A percentile compares a stretch with the other conserved stretches of the same genome.
Conservation (phyloP, 352 stramenopile genomes). For the Phytopythium litorale region DNA sequence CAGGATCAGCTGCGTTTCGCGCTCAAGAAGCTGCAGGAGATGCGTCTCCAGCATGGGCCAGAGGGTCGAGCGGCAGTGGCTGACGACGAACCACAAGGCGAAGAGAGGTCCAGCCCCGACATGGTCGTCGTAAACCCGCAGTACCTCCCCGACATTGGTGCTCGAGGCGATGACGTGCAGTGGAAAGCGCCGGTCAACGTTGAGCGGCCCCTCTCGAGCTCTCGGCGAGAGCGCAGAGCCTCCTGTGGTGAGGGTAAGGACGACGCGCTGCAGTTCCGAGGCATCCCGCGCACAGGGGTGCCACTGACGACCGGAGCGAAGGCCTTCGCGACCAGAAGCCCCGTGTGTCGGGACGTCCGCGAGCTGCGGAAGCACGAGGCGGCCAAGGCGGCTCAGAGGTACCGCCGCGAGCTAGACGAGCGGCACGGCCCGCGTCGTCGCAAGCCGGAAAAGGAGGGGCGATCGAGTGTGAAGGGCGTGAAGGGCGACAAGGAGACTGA, state of each 20-base stretch:
- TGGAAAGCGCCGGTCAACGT: constrained; percentile 44
- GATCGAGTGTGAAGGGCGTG: too few relatives aligned
- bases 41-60: constrained; percentile 21
- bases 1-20: constrained; percentile 38
- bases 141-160: neutral
- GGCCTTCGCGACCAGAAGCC: constrained; percentile 27
- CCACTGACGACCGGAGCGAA: constrained; percentile 41
- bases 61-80: neutral
- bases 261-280: constrained; percentile 11
- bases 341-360: constrained; percentile 48
- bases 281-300: constrained; percentile 40
- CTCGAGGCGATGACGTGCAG: constrained; percentile 3
- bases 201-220: constrained; percentile 5
- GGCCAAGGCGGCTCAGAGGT: constrained; percentile 40
- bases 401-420: constrained; percentile 27
- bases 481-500: constrained; percentile 10
- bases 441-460: neutral
- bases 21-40: constrained; percentile 37
- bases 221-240: constrained; percentile 1
- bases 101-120: neutral
- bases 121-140: neutral
- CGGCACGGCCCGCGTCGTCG: constrained; percentile 3
- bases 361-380: constrained; percentile 35
- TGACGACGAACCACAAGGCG: neutral
- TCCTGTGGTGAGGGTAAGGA: neutral